Conservation (phyloP, 306 rosid species). For the Ormosia emarginata region DNA sequence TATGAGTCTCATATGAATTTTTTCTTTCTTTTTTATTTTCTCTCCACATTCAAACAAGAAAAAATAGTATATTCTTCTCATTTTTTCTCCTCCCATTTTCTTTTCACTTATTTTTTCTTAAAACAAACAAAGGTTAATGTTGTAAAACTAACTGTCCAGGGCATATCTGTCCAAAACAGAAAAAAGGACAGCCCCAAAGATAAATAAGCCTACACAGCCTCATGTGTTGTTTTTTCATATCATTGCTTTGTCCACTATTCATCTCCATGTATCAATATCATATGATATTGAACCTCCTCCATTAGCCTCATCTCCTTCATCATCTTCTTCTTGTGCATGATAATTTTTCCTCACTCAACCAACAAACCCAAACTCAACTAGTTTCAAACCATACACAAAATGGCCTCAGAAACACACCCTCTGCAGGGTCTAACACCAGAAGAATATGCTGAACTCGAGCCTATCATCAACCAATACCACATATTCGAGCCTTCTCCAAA, state of each 20-base stretch:
- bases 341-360: background rate
- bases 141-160: constrained; percentile 18
- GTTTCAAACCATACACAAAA: background rate
- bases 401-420: constrained; percentile 30
- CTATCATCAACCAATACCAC: constrained; percentile 62
- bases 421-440: constrained; percentile 56
- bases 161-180: constrained; percentile 29
- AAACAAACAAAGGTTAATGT: too few relatives aligned
- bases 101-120: too few relatives aligned
- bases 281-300: background rate
- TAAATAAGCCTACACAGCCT: background rate
- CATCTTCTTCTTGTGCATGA: background rate
- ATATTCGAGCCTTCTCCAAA: constrained; percentile 35
- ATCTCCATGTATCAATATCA: background rate
- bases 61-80: too few relatives aligned
- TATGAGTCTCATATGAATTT: too few relatives aligned
- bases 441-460: constrained; percentile 45
- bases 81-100: too few relatives aligned
- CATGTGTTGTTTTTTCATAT: constrained; percentile 19
- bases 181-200: background rate
- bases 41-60: too few relatives aligned
- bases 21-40: too few relatives aligned
- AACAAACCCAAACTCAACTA: background rate
- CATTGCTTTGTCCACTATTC: constrained; percentile 7
- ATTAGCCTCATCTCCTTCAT: background rate